phyloP scores from a whole-genome alignment of 2,329 filamentous ascomycete species.

The Cadophora sp. region DNA sequence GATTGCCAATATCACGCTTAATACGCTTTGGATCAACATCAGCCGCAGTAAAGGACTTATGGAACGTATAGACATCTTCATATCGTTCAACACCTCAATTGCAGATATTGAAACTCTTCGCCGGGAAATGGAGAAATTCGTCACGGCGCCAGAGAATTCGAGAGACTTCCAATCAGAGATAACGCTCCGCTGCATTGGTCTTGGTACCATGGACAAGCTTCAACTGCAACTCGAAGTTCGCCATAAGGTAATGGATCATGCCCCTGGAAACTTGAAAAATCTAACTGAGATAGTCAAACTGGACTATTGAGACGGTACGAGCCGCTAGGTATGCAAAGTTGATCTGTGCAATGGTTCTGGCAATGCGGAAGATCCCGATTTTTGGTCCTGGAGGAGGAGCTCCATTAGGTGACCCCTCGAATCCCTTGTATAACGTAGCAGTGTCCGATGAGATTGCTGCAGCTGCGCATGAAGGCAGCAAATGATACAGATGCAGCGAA shows the following conservation, averaged over 20 bases:
- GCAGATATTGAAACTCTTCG: constrained; percentile 86
- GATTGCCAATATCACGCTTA: constrained; percentile 87
- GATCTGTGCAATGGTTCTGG: constrained; percentile 86
- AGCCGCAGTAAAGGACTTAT: constrained; percentile 89
- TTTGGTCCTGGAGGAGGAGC: constrained; percentile 74
- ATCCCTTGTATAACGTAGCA: constrained; percentile 79
- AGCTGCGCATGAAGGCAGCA: constrained; percentile 41
- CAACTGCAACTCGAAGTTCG: constrained; percentile 79
- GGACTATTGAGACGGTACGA: constrained; percentile 81
- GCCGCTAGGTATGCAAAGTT: constrained; percentile 86
- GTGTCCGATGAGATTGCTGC: constrained; percentile 72
- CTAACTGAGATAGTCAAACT: constrained; percentile 61
- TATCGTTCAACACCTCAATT: constrained; percentile 83
- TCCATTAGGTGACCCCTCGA: constrained; percentile 60
- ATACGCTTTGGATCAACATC: constrained; percentile 86
- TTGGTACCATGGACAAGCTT: constrained; percentile 85
- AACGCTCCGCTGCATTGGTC: constrained; percentile 74
- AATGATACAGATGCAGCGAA: constrained; percentile 54
- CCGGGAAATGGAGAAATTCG: constrained; percentile 81
- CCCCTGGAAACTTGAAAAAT: no score
- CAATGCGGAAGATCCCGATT: constrained; percentile 84
- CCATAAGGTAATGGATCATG: constrained; percentile 65
- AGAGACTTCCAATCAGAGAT: constrained; percentile 89
- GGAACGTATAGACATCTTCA: constrained; percentile 73
- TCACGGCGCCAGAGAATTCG: constrained; percentile 71